Evolutionary conservation across 345 rosid species (phyloP), one percentile per base, ranked within the genome.

Genomic region (Salix arbutifolia): DNA sequence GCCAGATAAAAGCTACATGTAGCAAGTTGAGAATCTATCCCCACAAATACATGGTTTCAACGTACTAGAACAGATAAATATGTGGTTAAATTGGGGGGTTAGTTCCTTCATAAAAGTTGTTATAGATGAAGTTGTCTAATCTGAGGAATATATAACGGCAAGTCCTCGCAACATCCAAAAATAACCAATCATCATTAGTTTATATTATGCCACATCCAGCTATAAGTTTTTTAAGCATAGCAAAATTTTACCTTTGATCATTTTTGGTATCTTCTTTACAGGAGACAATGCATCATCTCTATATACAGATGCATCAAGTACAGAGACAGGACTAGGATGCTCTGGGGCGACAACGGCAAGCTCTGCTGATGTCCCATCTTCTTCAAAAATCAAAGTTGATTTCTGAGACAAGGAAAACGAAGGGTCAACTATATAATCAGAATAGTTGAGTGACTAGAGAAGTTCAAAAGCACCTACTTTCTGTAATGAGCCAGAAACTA

Each of bases 241-340:
- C 37, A 67, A 30, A 33, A 33, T 6, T 46, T 78, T 90, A 91
- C 96, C 96, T 86, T 69, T 68, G 33, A 70, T 61, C 61, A 75
- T 16, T 76, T 60, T 74, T 66, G 76, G 74, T 38, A 70, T 83
- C 81, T 81, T 85, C 81, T 88, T 93, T 68, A 87, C 83, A 16
- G 97, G 97, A 61, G 93, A 89, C 56, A 86, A 70, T 33, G 81
- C 86, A 77, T 86, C 93, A 81, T 91, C 96, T 76, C 83, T 81
- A 79, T 89, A 90, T 14, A 80, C 53, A 9, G 87, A 85, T 60
- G 79, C 58, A 67, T 93, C 97, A 35, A 93, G 97, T 73, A 95
- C 97, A 50, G 99, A 95, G 52, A 93, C 86, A 5, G 99, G 98
- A 86, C 96, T 95, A 28, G 87, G 94, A 83, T 93, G 90, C 79